These are phyloP conservation scores for Biscogniauxia marginata DNA, from an alignment of 2,329 filamentous ascomycete species.

Conservation along the genomic window DNA sequence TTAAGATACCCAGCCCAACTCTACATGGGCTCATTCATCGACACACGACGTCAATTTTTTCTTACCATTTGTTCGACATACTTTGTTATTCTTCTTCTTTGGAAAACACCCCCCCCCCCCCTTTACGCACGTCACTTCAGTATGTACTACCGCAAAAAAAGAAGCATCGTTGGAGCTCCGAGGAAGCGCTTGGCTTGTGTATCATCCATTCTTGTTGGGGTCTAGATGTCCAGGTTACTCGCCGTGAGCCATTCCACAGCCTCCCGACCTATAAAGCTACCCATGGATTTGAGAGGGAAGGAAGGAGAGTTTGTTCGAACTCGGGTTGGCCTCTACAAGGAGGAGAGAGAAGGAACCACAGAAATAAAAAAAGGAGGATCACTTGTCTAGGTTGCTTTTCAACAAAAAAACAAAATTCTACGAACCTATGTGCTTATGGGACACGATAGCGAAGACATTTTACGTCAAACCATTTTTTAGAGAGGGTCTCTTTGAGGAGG, in stretches of 20 bases:
- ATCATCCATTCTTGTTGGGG: not conserved
- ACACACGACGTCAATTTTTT: slow-evolving; percentile 29
- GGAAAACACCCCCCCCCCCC: slow-evolving; percentile 1
- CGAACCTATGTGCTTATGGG: slow-evolving; percentile 26
- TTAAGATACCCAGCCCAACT: slow-evolving; percentile 35
- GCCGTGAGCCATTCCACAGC: not conserved
- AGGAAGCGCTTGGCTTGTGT: not conserved
- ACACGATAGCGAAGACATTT: slow-evolving; percentile 24
- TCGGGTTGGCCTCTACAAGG: slow-evolving; percentile 3
- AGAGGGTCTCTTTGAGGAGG: not conserved
- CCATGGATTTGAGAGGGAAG: slow-evolving; percentile 2
- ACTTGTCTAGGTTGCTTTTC: slow-evolving; percentile 15
- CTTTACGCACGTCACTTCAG: slow-evolving; percentile 15
- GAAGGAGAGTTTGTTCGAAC: slow-evolving; percentile 5
- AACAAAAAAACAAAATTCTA: slow-evolving; percentile 17
- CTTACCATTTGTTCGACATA: slow-evolving; percentile 10
- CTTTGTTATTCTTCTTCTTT: slow-evolving; percentile 14
- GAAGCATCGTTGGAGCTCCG: not conserved
- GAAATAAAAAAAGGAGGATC: slow-evolving; percentile 18
- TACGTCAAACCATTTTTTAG: slow-evolving; percentile 4
- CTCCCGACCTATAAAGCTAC: not conserved
- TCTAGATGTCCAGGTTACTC: not conserved
- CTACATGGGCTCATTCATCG: slow-evolving; percentile 32
- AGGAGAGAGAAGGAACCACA: slow-evolving; percentile 7
- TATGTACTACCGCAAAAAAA: not conserved